Evolutionary conservation across 2,329 filamentous ascomycete species (phyloP).

Genomic region (Colletotrichum filicis): DNA sequence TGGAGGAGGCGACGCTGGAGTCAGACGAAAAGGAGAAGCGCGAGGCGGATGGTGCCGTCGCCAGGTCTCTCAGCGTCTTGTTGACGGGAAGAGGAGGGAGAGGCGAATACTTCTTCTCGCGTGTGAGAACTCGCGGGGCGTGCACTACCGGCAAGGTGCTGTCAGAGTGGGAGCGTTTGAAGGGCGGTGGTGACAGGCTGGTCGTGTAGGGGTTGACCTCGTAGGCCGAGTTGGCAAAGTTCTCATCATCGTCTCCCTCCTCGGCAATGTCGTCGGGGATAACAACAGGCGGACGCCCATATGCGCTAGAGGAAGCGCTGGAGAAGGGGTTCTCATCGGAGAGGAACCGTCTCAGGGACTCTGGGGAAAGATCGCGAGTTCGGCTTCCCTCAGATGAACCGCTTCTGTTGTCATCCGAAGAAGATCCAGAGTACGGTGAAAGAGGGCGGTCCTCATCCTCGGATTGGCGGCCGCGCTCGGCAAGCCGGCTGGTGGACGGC

Average conservation of each 20-base stretch:
- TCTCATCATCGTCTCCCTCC: constrained; percentile 63
- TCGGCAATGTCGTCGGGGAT: constrained; percentile 50
- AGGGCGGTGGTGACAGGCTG: constrained; percentile 64
- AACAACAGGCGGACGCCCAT: constrained; percentile 44
- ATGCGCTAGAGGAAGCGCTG: constrained; percentile 28
- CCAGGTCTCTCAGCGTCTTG: constrained; percentile 7
- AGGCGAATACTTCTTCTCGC: constrained; percentile 36
- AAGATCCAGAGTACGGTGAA: constrained; percentile 34
- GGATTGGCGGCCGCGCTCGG: constrained; percentile 47
- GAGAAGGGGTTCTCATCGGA: constrained; percentile 55
- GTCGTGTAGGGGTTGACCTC: constrained; percentile 58
- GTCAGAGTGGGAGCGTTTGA: constrained; percentile 51
- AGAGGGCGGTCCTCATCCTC: constrained; percentile 40
- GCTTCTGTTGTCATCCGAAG: constrained; percentile 45
- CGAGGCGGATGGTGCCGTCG: constrained; percentile 36
- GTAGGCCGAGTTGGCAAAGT: constrained; percentile 67
- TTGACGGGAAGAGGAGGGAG: constrained; percentile 17
- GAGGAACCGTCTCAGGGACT: constrained; percentile 63
- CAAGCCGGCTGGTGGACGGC: constrained; percentile 43
- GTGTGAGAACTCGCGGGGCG: constrained; percentile 40
- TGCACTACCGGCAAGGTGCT: constrained; percentile 38
- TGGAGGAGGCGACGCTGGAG: constrained; percentile 46
- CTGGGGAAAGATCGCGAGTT: constrained; percentile 65
- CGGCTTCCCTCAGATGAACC: constrained; percentile 55
- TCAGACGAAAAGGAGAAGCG: constrained; percentile 45